phyloP scores from a whole-genome alignment of 805 yeast genomes.

The Yamadazyma laniorum region DNA sequence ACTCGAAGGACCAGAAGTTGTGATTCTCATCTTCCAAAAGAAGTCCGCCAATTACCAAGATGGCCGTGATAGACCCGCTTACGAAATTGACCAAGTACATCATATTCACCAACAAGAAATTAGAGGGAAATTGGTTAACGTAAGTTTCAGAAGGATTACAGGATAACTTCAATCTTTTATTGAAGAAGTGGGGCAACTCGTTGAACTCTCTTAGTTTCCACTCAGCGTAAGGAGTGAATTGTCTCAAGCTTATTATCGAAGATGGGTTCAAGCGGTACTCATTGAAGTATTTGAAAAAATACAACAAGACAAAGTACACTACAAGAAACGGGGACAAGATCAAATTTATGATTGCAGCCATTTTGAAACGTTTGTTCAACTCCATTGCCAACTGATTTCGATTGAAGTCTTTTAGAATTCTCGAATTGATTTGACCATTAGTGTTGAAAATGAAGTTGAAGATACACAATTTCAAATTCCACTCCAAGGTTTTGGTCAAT shows the following conservation, averaged over 20 bases:
- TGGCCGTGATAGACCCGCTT: slow-evolving; percentile 86
- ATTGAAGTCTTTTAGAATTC: slow-evolving; percentile 68
- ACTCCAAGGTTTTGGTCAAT: slow-evolving; percentile 85
- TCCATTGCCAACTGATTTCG: slow-evolving; percentile 67
- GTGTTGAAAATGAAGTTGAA: slow-evolving; percentile 82
- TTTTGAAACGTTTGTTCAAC: slow-evolving; percentile 71
- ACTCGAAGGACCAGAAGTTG: slow-evolving; percentile 82
- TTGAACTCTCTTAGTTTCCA: slow-evolving; percentile 95
- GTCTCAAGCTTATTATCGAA: slow-evolving; percentile 64
- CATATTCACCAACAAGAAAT: slow-evolving; percentile 39
- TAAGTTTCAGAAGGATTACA: slow-evolving; percentile 78
- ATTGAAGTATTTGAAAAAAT: slow-evolving; percentile 88
- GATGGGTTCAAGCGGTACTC: slow-evolving; percentile 90
- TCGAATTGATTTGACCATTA: slow-evolving; percentile 75
- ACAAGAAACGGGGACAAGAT: slow-evolving; percentile 84
- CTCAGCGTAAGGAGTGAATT: slow-evolving; percentile 90
- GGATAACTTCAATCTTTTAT: slow-evolving; percentile 73
- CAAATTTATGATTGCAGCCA: slow-evolving; percentile 85
- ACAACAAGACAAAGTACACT: slow-evolving; percentile 73
- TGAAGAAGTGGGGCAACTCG: slow-evolving; percentile 87
- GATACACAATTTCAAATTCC: slow-evolving; percentile 89
- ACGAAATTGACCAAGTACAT: slow-evolving; percentile 53
- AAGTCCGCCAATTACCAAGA: slow-evolving; percentile 61
- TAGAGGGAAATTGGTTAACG: slow-evolving; percentile 89
- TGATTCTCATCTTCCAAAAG: slow-evolving; percentile 78